A percentile compares a stretch with the other conserved stretches of the same genome.
phyloP scores from a whole-genome alignment of 2,329 filamentous ascomycete species.

The Nemania diffusa region DNA sequence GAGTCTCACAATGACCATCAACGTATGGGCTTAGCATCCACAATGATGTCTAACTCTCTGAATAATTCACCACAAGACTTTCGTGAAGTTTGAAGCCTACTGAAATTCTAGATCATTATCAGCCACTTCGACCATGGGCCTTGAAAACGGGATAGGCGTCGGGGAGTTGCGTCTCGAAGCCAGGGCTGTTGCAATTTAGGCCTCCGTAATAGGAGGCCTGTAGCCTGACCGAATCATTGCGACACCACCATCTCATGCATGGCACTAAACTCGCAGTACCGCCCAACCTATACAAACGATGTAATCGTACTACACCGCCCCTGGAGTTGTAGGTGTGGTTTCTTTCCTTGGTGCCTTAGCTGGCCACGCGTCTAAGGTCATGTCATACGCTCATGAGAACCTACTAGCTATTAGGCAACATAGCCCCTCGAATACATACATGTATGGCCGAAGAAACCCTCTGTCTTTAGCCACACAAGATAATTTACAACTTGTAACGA shows the following conservation, averaged over 20 bases:
- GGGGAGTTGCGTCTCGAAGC: not conserved
- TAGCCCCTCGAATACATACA: not conserved
- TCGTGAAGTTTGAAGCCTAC: not conserved
- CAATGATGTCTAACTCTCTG: not conserved
- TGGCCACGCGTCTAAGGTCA: not conserved
- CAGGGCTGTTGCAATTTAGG: not conserved
- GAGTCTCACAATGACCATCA: not conserved
- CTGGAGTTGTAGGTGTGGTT: not conserved
- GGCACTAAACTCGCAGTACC: not conserved
- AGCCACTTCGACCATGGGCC: not conserved
- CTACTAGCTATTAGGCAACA: not conserved
- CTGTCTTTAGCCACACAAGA: not conserved
- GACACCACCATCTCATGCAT: not conserved
- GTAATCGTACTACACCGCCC: not conserved
- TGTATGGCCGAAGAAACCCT: not conserved
- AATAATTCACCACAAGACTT: not conserved
- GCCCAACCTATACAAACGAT: not conserved
- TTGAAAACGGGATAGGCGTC: not conserved
- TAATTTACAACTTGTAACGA: not conserved
- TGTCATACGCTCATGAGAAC: not conserved
- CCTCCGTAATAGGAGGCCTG: constrained; percentile 9
- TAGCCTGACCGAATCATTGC: not conserved
- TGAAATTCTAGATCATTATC: not conserved
- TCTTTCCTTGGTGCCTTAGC: not conserved
- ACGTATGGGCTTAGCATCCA: not conserved